phyloP scores from a whole-genome alignment of 441 rosid genomes.

The Sinapis alba region DNA sequence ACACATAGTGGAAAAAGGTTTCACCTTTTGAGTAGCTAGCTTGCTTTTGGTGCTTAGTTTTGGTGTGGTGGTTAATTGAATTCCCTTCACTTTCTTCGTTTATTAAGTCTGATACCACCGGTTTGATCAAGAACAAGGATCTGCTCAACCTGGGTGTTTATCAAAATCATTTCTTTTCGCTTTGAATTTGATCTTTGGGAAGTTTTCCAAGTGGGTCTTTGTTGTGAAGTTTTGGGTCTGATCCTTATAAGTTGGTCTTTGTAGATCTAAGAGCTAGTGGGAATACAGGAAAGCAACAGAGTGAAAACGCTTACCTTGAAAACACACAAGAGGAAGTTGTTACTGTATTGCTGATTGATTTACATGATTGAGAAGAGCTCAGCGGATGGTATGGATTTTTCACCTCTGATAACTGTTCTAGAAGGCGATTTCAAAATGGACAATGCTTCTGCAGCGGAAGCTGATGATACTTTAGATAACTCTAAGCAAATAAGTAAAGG shows the following conservation, averaged over 20 bases:
- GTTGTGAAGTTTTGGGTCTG: slow-evolving; percentile 27
- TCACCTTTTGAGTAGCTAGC: slow-evolving; percentile 20
- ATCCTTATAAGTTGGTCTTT: slow-evolving; percentile 8
- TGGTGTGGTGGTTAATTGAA: slow-evolving; percentile 16
- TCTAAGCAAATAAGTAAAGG: slow-evolving; percentile 56
- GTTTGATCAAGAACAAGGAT: slow-evolving; percentile 5
- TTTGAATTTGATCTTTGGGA: slow-evolving; percentile 3
- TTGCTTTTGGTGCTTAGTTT: slow-evolving; percentile 17
- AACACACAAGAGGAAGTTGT: slow-evolving; percentile 8
- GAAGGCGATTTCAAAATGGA: slow-evolving; percentile 59
- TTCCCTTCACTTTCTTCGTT: not conserved
- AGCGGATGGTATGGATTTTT: slow-evolving; percentile 61
- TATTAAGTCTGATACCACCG: slow-evolving; percentile 3
- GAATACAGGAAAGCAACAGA: slow-evolving; percentile 18
- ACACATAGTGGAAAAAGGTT: not conserved
- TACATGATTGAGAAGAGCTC: slow-evolving; percentile 62
- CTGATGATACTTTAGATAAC: slow-evolving; percentile 50
- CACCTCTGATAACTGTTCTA: slow-evolving; percentile 50
- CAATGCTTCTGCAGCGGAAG: slow-evolving; percentile 45
- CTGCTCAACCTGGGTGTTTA: slow-evolving; percentile 9
- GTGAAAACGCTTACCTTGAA: not conserved
- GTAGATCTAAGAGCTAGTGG: slow-evolving; percentile 27
- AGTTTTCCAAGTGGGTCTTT: slow-evolving; percentile 11
- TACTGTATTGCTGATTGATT: slow-evolving; percentile 30
- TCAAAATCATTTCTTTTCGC: slow-evolving; percentile 12